These are phyloP conservation scores for Cryptococcus floricola DNA, from an alignment of 1,284 basidiomycete genomes.

Conservation along the genomic window DNA sequence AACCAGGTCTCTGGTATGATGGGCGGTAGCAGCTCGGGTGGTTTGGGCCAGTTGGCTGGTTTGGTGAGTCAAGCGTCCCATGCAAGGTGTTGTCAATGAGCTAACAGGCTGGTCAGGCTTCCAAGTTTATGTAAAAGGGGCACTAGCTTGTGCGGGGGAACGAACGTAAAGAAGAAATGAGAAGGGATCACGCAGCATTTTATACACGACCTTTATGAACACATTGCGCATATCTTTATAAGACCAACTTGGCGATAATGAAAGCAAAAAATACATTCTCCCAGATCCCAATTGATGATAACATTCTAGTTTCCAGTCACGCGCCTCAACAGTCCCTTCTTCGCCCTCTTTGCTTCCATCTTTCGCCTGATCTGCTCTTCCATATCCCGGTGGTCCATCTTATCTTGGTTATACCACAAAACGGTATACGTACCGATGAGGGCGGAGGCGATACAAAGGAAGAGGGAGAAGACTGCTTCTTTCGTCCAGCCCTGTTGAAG, in stretches of 20 bases:
- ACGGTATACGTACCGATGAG: constrained; percentile 75
- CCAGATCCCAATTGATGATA: too few species aligned
- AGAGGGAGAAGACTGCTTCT: constrained; percentile 76
- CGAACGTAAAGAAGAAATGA: background rate
- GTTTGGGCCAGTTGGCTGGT: constrained; percentile 57
- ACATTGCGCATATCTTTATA: background rate
- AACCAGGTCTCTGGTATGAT: constrained; percentile 46
- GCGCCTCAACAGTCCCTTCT: constrained; percentile 8
- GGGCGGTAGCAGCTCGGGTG: constrained; percentile 65
- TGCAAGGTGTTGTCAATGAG: background rate
- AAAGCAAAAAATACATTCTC: too few species aligned
- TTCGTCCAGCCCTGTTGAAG: constrained; percentile 63
- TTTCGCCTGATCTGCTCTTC: constrained; percentile 62
- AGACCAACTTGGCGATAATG: too few species aligned
- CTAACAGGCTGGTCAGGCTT: constrained; percentile 4
- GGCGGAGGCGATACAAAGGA: constrained; percentile 77
- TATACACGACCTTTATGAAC: background rate
- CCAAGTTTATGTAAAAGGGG: constrained; percentile 17
- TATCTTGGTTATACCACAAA: constrained; percentile 74
- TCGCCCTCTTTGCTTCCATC: constrained; percentile 22
- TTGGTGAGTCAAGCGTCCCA: constrained; percentile 49
- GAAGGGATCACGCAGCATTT: background rate
- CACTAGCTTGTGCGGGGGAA: background rate
- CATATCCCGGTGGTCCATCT: constrained; percentile 69
- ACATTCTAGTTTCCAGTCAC: constrained; percentile 2